Percentiles rank a stretch among this genome's conserved stretches.
Conservation (phyloP, 768 basidiomycete species). For the Lentinula sp. region DNA sequence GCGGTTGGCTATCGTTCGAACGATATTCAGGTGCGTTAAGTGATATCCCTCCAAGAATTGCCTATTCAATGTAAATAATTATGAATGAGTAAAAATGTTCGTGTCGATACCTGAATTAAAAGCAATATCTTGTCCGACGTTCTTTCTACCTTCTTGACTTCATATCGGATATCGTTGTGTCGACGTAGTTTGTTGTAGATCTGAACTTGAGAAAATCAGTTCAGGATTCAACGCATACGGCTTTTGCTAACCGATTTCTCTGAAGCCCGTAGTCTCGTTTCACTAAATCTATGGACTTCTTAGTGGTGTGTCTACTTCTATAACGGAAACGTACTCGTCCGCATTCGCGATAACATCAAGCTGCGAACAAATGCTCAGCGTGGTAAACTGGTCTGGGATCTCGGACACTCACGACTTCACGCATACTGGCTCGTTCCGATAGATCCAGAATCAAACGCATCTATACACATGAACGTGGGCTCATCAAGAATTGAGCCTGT, state of each 20-base stretch:
- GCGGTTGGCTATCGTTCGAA: slow-evolving; percentile 62
- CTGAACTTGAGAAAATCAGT: slow-evolving; percentile 17
- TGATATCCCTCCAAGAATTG: slow-evolving; percentile 66
- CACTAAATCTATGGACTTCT: slow-evolving; percentile 46
- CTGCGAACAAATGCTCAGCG: slow-evolving; percentile 22
- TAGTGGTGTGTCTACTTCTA: neutral
- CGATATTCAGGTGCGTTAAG: slow-evolving; percentile 67
- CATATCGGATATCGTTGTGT: slow-evolving; percentile 77
- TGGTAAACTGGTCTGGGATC: neutral
- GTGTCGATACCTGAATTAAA: slow-evolving; percentile 57
- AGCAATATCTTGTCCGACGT: slow-evolving; percentile 76
- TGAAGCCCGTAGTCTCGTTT: slow-evolving; percentile 63
- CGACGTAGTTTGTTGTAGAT: slow-evolving; percentile 60
- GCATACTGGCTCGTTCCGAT: slow-evolving; percentile 44
- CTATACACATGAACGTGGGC: slow-evolving; percentile 25
- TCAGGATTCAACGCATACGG: neutral
- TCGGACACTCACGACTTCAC: slow-evolving; percentile 60
- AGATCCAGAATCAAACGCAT: slow-evolving; percentile 65
- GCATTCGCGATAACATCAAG: slow-evolving; percentile 60
- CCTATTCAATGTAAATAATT: slow-evolving; percentile 31
- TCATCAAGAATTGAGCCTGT: neutral
- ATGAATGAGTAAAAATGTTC: neutral
- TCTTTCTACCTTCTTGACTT: slow-evolving; percentile 62
- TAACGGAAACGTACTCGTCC: slow-evolving; percentile 48
- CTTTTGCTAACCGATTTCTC: slow-evolving; percentile 59